These are phyloP conservation scores for Trypanosoma brucei DNA, from an alignment of 208 protist species.

Conservation along the genomic window DNA sequence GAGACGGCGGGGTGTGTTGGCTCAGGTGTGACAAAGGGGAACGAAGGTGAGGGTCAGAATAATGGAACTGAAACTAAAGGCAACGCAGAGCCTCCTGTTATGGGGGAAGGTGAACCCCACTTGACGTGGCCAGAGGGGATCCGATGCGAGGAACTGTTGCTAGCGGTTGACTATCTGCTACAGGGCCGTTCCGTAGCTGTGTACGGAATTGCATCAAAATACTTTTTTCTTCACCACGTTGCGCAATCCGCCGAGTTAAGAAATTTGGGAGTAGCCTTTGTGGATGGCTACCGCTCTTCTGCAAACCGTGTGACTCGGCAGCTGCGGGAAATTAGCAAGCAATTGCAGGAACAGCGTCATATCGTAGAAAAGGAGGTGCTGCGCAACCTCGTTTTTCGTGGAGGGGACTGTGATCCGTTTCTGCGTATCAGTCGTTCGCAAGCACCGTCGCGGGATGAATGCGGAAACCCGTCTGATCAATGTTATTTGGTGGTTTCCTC, in stretches of 20 bases:
- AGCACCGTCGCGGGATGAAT: constrained; percentile 2
- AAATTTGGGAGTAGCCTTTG: constrained; percentile 22
- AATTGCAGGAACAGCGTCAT: constrained; percentile 7
- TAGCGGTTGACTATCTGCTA: constrained; percentile 64
- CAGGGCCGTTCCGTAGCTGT: constrained; percentile 75
- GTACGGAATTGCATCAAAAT: constrained; percentile 72
- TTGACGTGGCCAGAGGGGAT: constrained; percentile 50
- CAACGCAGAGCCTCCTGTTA: neutral
- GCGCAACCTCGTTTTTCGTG: constrained; percentile 7
- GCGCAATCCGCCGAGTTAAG: constrained; percentile 50
- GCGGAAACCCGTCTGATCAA: neutral
- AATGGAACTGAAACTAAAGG: neutral
- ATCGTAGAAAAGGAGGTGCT: neutral
- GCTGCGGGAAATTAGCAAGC: constrained; percentile 10
- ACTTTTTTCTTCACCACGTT: constrained; percentile 75
- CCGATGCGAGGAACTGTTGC: constrained; percentile 49
- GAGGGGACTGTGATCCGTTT: neutral
- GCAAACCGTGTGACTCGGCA: constrained; percentile 8
- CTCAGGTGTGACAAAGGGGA: too few relatives aligned
- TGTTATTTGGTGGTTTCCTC: constrained; percentile 3
- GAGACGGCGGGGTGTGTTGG: neutral
- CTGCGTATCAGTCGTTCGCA: constrained; percentile 2
- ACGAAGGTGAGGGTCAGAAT: too few relatives aligned
- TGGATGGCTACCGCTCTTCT: constrained; percentile 35
- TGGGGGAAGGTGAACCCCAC: neutral